These are phyloP conservation scores for Coemansia erecta DNA, from an alignment of 192 early-diverging fungal genomes.

Conservation along the genomic window DNA sequence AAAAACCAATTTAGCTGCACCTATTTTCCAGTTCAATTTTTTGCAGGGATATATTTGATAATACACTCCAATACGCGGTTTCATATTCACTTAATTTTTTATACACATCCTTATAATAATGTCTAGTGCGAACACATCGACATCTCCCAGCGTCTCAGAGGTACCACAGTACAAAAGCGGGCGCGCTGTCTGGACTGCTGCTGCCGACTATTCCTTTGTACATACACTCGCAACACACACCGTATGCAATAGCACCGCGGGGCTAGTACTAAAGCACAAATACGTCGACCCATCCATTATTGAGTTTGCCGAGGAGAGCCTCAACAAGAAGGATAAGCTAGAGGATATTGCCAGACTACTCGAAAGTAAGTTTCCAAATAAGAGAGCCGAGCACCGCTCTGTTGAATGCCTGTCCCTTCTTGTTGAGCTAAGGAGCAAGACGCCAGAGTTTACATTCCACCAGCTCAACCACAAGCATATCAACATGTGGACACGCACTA, in stretches of 20 bases:
- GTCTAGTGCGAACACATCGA: not conserved
- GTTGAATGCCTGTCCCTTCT: constrained; percentile 20
- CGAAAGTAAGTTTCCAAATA: constrained; percentile 25
- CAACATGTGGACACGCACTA: constrained; percentile 43
- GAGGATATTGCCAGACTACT: constrained; percentile 11
- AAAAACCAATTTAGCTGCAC: not conserved
- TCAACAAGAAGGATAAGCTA: constrained; percentile 5
- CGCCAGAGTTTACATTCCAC: constrained; percentile 24
- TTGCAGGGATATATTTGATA: not conserved
- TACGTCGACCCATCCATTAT: constrained; percentile 28
- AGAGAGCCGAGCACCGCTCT: constrained; percentile 26
- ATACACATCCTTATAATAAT: not conserved
- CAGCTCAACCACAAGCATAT: constrained; percentile 48
- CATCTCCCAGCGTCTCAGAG: not conserved
- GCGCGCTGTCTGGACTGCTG: constrained; percentile 6
- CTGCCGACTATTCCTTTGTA: constrained; percentile 25
- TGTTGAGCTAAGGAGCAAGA: constrained; percentile 11
- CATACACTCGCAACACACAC: constrained; percentile 24
- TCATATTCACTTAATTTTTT: too few species aligned
- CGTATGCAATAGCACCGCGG: constrained; percentile 13
- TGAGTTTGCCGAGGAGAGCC: constrained; percentile 9
- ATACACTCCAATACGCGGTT: too few species aligned
- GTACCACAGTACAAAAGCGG: not conserved
- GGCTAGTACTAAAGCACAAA: constrained; percentile 19
- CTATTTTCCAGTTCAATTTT: too few species aligned